A percentile compares a stretch with the other conserved stretches of the same genome.
phyloP scores from a whole-genome alignment of 2,329 filamentous ascomycete genomes.

The Colletotrichum orchidophilum region DNA sequence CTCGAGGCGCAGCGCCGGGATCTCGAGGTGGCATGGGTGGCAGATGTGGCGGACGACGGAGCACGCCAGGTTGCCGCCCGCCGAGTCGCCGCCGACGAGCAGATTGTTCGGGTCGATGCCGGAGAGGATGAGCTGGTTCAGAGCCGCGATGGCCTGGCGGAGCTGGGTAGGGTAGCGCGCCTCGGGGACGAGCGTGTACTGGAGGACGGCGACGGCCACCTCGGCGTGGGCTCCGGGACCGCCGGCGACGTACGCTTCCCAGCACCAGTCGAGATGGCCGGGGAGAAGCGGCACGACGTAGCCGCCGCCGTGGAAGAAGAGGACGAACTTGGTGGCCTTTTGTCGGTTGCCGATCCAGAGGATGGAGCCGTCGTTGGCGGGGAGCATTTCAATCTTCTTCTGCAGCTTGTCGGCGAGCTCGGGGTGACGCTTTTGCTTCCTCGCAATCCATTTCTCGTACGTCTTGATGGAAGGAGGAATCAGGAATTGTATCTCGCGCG shows the following conservation, averaged over 20 bases:
- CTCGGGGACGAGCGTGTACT: conserved; percentile 33
- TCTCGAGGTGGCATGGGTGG: conserved; percentile 40
- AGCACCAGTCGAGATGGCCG: conserved; percentile 41
- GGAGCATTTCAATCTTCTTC: conserved; percentile 16
- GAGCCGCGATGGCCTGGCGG: conserved; percentile 36
- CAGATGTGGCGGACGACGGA: conserved; percentile 46
- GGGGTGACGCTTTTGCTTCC: conserved; percentile 29
- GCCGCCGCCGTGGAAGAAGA: conserved; percentile 44
- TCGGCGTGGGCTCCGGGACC: conserved; percentile 12
- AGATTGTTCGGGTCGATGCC: conserved; percentile 44
- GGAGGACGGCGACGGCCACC: conserved; percentile 31
- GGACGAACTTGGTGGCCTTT: conserved; percentile 39
- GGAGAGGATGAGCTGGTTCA: conserved; percentile 41
- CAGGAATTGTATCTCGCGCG: conserved; percentile 38
- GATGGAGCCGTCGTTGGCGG: conserved; percentile 31
- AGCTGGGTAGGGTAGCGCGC: conserved; percentile 31
- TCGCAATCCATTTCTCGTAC: conserved; percentile 38
- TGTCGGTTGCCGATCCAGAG: conserved; percentile 43
- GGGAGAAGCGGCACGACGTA: conserved; percentile 37
- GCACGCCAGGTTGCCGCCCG: conserved; percentile 46
- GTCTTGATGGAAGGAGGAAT: conserved; percentile 32
- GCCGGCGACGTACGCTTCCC: conserved; percentile 37
- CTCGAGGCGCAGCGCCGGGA: conserved; percentile 36
- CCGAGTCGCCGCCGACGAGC: conserved; percentile 48
- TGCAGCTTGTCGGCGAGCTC: conserved; percentile 2